Percentiles rank a stretch among this genome's conserved stretches.
Evolutionary conservation across 345 rosid species (phyloP).

Genomic region (Ricinus communis): DNA sequence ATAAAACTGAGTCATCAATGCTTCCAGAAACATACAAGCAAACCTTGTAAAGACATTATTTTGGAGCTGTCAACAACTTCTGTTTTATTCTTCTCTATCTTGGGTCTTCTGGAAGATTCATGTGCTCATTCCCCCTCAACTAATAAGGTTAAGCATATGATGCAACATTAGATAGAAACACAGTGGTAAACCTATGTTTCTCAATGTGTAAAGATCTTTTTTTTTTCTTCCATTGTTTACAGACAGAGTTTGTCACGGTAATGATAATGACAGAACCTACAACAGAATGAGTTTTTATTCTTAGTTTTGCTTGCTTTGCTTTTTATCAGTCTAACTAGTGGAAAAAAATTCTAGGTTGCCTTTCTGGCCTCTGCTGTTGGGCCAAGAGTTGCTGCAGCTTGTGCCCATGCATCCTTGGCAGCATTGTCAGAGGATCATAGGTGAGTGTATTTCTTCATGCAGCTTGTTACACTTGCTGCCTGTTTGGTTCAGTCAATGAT

Average conservation of each 20-base stretch:
- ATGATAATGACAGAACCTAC: neutral
- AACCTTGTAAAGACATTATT: too few relatives aligned
- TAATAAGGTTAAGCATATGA: neutral
- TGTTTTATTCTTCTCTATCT: neutral
- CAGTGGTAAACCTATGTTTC: neutral
- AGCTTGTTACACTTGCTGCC: neutral
- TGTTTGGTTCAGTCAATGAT: neutral
- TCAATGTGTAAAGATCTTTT: neutral
- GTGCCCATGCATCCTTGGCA: conserved; percentile 94
- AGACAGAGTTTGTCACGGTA: neutral
- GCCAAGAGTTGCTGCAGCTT: conserved; percentile 97
- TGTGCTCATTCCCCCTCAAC: neutral
- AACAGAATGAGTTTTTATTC: neutral
- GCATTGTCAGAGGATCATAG: conserved; percentile 70
- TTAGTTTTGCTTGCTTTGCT: neutral
- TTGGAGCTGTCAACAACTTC: neutral
- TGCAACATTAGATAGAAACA: neutral
- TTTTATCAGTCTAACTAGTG: conserved; percentile 21
- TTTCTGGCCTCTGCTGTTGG: conserved; percentile 97
- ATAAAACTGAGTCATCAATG: neutral
- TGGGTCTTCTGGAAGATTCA: neutral
- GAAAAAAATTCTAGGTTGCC: conserved; percentile 62
- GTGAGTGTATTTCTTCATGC: conserved; percentile 40
- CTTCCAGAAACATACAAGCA: neutral
- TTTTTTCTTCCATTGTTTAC: neutral